Conservation (phyloP, 2,329 filamentous ascomycete genomes). For the Apiospora malaysiana region DNA sequence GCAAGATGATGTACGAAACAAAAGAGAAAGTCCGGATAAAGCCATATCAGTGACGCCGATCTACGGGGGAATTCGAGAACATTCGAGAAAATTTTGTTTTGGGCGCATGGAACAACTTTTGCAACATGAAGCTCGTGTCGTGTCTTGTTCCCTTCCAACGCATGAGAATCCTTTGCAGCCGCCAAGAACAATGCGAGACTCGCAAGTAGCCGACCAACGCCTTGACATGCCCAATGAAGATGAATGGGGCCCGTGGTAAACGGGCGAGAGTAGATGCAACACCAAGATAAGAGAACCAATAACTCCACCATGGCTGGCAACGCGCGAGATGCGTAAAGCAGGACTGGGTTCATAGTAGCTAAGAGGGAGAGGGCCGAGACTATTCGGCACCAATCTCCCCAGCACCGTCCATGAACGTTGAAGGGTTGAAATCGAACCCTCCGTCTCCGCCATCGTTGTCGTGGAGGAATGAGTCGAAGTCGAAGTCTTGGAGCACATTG, state of each 20-base stretch:
- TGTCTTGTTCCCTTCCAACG: conserved; percentile 23
- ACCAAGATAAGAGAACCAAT: conserved; percentile 6
- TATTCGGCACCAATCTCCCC: conserved; percentile 65
- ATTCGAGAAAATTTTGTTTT: conserved; percentile 17
- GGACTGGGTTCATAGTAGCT: background rate
- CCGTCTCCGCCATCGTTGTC: conserved; percentile 16
- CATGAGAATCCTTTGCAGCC: conserved; percentile 23
- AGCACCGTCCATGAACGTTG: conserved; percentile 52
- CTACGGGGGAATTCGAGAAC: conserved; percentile 17
- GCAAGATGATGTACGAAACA: conserved; percentile 18
- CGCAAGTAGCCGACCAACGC: conserved; percentile 37
- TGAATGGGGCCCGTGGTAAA: conserved; percentile 14
- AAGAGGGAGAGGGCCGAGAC: conserved; percentile 25
- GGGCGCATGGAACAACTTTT: conserved; percentile 19
- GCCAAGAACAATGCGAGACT: conserved; percentile 20
- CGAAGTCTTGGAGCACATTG: conserved; percentile 49
- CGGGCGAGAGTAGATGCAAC: conserved; percentile 25
- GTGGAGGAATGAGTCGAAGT: conserved; percentile 23
- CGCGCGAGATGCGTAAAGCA: conserved; percentile 14
- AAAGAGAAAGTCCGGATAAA: conserved; percentile 19
- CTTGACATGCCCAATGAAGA: conserved; percentile 38
- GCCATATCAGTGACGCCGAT: conserved; percentile 20
- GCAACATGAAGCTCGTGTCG: conserved; percentile 24
- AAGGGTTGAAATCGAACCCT: conserved; percentile 19
- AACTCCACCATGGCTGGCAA: conserved; percentile 12